phyloP scores from a whole-genome alignment of 208 protist genomes.

The Vickermania ingenoplastis region DNA sequence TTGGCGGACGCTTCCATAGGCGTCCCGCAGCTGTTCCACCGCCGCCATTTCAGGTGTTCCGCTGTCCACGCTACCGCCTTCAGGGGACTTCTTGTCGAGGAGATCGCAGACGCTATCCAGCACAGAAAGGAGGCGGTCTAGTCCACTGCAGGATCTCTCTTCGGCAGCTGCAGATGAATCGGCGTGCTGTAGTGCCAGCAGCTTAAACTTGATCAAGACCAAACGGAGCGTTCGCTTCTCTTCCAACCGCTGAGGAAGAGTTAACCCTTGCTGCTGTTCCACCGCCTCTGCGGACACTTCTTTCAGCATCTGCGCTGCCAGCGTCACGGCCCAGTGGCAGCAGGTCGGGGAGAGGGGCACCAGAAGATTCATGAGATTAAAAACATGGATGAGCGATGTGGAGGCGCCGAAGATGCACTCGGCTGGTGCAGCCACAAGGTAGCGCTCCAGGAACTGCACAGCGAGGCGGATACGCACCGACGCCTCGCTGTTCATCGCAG shows the following conservation, averaged over 20 bases:
- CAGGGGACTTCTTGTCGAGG: background rate
- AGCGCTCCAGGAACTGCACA: constrained; percentile 27
- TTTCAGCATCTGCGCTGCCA: constrained; percentile 15
- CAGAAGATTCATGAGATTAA: constrained; percentile 21
- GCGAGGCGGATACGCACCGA: constrained; percentile 11
- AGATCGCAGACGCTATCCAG: background rate
- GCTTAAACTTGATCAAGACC: background rate
- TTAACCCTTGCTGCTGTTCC: background rate
- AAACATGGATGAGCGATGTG: constrained; percentile 19
- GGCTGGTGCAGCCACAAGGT: constrained; percentile 15
- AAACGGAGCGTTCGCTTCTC: background rate
- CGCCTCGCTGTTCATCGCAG: background rate
- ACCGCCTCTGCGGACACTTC: constrained; percentile 4
- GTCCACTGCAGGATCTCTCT: background rate
- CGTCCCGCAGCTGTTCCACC: background rate
- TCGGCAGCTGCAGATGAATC: background rate
- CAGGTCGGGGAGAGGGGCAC: constrained; percentile 29
- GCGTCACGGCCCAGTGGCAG: constrained; percentile 18
- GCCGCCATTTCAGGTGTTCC: background rate
- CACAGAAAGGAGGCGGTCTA: background rate
- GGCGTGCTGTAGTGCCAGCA: constrained; percentile 2
- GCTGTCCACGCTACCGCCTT: background rate
- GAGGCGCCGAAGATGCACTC: constrained; percentile 40
- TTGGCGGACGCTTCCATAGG: constrained; percentile 4
- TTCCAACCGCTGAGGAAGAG: background rate